phyloP scores from a whole-genome alignment of 2,329 filamentous ascomycete genomes.

The Ophiocordyceps polyrhachis-furcata region DNA sequence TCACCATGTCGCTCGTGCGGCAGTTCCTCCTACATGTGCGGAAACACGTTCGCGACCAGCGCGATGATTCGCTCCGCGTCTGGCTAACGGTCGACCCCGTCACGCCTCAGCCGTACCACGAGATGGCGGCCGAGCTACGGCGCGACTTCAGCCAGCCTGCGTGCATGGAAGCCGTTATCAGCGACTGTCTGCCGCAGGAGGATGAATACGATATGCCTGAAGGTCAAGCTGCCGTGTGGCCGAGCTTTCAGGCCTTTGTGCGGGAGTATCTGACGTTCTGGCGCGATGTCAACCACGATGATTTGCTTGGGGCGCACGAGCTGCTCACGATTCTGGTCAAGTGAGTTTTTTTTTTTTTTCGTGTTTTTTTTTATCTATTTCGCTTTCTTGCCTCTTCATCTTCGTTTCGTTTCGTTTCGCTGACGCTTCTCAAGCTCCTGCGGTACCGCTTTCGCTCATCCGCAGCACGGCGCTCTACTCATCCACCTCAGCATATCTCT shows the following conservation, averaged over 20 bases:
- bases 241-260: conserved; percentile 60
- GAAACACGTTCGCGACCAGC: conserved; percentile 33
- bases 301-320: conserved; percentile 58
- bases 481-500: conserved; percentile 70
- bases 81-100: conserved; percentile 62
- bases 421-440: conserved; percentile 40
- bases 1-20: conserved; percentile 29
- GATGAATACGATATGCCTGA: conserved; percentile 41
- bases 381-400: background rate
- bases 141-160: conserved; percentile 28
- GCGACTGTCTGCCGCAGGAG: conserved; percentile 34
- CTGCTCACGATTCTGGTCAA: conserved; percentile 55
- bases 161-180: conserved; percentile 43
- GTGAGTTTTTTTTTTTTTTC: conserved; percentile 30
- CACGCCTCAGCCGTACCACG: conserved; percentile 45
- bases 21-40: conserved; percentile 51
- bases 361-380: background rate
- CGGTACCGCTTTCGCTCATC: conserved; percentile 63
- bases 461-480: conserved; percentile 61
- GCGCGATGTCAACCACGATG: conserved; percentile 59
- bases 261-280: conserved; percentile 67
- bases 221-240: conserved; percentile 50
- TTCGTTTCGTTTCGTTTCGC: too few species aligned
- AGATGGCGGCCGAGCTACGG: conserved; percentile 50
- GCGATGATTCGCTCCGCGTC: conserved; percentile 46